phyloP scores from a whole-genome alignment of 495 filamentous ascomycete genomes.

The Xylaria scruposa region DNA sequence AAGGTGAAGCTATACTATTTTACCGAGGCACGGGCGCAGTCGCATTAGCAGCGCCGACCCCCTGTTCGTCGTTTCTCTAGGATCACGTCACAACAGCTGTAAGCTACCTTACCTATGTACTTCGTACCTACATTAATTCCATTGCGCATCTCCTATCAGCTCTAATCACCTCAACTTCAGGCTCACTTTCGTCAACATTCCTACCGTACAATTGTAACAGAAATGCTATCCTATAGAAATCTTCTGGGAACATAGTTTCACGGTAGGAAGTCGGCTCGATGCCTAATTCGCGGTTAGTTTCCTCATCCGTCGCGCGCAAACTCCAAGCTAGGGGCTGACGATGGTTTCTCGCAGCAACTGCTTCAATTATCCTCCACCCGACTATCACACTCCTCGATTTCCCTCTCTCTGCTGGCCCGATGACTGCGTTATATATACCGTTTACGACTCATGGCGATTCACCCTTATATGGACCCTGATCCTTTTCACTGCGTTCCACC shows the following conservation, averaged over 20 bases:
- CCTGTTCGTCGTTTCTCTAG: not conserved
- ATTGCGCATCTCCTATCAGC: not conserved
- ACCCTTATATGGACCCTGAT: constrained; percentile 90
- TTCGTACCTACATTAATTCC: not conserved
- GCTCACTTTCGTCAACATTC: not conserved
- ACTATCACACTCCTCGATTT: constrained; percentile 77
- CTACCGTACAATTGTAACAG: constrained; percentile 6
- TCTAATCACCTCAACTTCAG: not conserved
- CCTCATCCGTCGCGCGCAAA: not conserved
- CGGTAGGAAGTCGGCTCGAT: constrained; percentile 22
- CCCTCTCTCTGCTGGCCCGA: constrained; percentile 69
- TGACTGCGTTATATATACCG: constrained; percentile 71
- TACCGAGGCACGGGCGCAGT: constrained; percentile 19
- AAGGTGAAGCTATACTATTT: not conserved
- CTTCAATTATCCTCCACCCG: constrained; percentile 61
- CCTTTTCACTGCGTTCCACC: constrained; percentile 69
- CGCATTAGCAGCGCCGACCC: not conserved
- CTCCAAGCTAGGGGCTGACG: constrained; percentile 21
- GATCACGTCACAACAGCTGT: constrained; percentile 4
- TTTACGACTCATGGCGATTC: constrained; percentile 86
- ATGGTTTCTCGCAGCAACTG: constrained; percentile 39
- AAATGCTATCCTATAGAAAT: constrained; percentile 10
- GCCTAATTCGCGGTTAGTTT: constrained; percentile 11
- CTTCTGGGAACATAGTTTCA: constrained; percentile 10
- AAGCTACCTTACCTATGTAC: not conserved